Base-by-base conservation (phyloP, 148 eudicot species). In the Silene conica region DNA sequence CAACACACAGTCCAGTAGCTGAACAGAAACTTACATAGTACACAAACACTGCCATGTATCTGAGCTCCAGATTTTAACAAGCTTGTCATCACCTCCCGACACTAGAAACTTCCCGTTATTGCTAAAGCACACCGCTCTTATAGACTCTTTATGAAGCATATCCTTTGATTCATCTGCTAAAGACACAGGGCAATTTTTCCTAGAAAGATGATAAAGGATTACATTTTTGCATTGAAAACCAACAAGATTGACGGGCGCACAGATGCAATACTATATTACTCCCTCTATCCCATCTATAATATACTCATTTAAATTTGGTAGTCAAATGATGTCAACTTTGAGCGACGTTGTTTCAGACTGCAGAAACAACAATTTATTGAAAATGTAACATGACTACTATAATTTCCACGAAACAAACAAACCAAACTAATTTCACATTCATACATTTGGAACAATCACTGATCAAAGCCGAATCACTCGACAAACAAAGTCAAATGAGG, bases 31-130 rank as follows among this genome's bases (percentile, higher is more conserved):
- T 86, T 86, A 95, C 98, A 95, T 86, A 22, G 90, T 82, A 76
- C 54, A 79, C 19, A 88, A 70, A 74, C 98, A 92, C 26, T 76
- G 73, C 97, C 98, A 95, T 18, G 84, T 69, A 71, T 85, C 83
- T 3, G 98, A 77, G 70, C 77, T 78, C 98, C 98, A 95, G 64
- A 95, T 77, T 79, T 92, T 92, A 54, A 95, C 97, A 19, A 85
- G 78, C 77, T 95, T 95, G 81, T 95, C 98, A 77, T 95, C 98
- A 52, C 97, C 98, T 11, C 90, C 92, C 45, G 98, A 86, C 34
- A 86, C 92, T 73, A 95, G 82, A 60, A 95, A 83, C 82, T 84
- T 85, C 58, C 97, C 97, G 2, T 80, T 78, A 21, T 82, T 85
- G 77, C 97, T 87, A 67, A 88, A 92, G 21, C 93, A 74, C 60